Percentiles rank a stretch among this genome's conserved stretches.
Evolutionary conservation across 2,329 filamentous ascomycete species (phyloP).

Genomic region (Fusarium stilboides): DNA sequence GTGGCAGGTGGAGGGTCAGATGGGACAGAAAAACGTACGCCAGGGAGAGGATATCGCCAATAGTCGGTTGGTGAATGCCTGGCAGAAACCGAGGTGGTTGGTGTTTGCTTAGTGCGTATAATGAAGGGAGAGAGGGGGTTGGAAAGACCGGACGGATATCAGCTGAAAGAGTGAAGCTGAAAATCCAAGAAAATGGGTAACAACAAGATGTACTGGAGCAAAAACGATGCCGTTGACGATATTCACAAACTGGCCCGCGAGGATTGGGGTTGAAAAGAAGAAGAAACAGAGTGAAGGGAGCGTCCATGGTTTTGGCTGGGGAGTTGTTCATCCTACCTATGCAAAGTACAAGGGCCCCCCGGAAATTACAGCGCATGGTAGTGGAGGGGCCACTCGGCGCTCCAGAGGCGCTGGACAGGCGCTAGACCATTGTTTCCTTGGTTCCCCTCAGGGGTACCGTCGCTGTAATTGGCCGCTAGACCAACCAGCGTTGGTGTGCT

Average conservation of each 20-base stretch:
- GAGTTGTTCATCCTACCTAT: background rate
- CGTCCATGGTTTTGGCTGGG: conserved; percentile 36
- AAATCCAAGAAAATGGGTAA: conserved; percentile 51
- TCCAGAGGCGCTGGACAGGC: conserved; percentile 33
- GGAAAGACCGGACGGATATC: conserved; percentile 58
- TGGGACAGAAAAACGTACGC: conserved; percentile 45
- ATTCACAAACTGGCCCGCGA: conserved; percentile 49
- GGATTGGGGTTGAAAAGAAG: conserved; percentile 47
- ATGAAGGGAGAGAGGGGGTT: conserved; percentile 42
- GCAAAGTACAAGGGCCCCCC: no score
- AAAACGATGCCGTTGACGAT: conserved; percentile 44
- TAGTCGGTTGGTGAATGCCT: conserved; percentile 47
- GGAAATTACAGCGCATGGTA: no score
- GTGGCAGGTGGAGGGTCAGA: conserved; percentile 45
- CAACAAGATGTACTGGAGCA: conserved; percentile 49
- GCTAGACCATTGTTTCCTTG: conserved; percentile 40
- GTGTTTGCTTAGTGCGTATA: conserved; percentile 38
- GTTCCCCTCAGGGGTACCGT: conserved; percentile 41
- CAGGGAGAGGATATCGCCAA: conserved; percentile 52
- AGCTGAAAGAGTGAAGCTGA: conserved; percentile 63
- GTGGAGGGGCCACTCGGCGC: conserved; percentile 33
- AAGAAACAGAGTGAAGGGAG: conserved; percentile 38
- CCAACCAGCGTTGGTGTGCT: conserved; percentile 29
- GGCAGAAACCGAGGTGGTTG: conserved; percentile 45
- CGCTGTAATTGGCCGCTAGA: conserved; percentile 46